Conservation (phyloP, 2,329 filamentous ascomycete species). For the Pestalotiopsis sp. region DNA sequence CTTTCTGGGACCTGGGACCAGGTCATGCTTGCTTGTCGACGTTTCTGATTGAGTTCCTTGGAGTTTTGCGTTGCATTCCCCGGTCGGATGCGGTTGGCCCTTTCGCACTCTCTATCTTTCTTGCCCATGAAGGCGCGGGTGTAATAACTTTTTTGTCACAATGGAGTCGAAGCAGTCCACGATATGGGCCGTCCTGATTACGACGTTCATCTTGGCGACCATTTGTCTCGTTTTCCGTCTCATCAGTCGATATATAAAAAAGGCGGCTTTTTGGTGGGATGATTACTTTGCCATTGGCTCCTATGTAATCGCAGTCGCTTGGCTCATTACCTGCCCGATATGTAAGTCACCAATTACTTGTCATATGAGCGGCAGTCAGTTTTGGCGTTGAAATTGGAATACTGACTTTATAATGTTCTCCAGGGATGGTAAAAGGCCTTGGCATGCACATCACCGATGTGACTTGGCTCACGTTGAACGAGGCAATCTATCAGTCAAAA, state of each 20-base stretch:
- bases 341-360: not conserved
- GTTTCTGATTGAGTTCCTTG: too few relatives aligned
- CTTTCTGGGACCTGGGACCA: too few relatives aligned
- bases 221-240: not conserved
- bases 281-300: not conserved
- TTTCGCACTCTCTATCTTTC: too few relatives aligned
- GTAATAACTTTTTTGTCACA: not conserved
- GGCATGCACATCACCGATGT: slow-evolving; percentile 17
- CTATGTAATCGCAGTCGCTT: not conserved
- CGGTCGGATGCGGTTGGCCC: too few relatives aligned
- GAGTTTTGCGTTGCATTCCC: too few relatives aligned
- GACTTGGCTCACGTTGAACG: slow-evolving; percentile 2
- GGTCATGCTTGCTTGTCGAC: too few relatives aligned
- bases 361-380: not conserved
- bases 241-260: not conserved
- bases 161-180: not conserved
- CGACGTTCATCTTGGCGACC: not conserved
- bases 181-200: not conserved
- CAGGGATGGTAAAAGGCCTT: slow-evolving; percentile 9
- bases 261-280: slow-evolving; percentile 7
- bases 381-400: not conserved
- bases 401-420: not conserved
- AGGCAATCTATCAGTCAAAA: slow-evolving; percentile 11
- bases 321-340: not conserved
- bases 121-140: too few relatives aligned